Base-by-base conservation (phyloP, 1,139 yeast species). In the Meyerozyma smithsonii region DNA sequence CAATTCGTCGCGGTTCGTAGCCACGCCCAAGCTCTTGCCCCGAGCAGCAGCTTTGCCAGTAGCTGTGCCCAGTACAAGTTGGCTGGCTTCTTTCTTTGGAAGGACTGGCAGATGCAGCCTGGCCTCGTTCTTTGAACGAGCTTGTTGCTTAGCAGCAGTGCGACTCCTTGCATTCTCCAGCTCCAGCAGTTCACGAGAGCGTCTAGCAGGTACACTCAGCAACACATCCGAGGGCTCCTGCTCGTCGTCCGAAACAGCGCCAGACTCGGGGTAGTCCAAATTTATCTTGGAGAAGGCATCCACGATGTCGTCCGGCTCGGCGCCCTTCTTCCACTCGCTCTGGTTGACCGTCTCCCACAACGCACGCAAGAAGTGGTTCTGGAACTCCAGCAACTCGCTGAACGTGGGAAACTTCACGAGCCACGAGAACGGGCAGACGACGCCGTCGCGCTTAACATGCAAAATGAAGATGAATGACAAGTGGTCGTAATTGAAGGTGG, bases 11-110 rank as follows among this genome's bases (percentile, higher is more conserved):
- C 72, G 72, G 20, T 81, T 76, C 51, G 74, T 80, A 62, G 87
- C 87, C 5, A 89, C 90, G 17, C 96, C 96, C 40, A 89, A 68
- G 50, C 77, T 79, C 56, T 86, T 68, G 7, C 90, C 95, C 48
- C 95, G 76, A 0, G 84, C 81, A 23, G 89, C 92, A 57, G 95
- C 74, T 28, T 94, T 71, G 53, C 85, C 82, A 47, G 80, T 81
- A 39, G 75, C 74, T 46, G 66, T 76, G 1, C 95, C 92, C 14
- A 87, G 81, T 0, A 85, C 80, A 48, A 89, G 68, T 23, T 78
- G 79, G 39, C 79, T 73, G 56, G 85, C 85, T 8, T 18, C 20
- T 2, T 10, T 19, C 24, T 33, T 21, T n/a, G n/a, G n/a, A n/a
- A n/a, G n/a, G n/a, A n/a, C n/a, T n/a, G n/a, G n/a, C n/a, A n/a